Conservation (phyloP, 805 yeast genomes). For the Wickerhamomyces strasburgensis region DNA sequence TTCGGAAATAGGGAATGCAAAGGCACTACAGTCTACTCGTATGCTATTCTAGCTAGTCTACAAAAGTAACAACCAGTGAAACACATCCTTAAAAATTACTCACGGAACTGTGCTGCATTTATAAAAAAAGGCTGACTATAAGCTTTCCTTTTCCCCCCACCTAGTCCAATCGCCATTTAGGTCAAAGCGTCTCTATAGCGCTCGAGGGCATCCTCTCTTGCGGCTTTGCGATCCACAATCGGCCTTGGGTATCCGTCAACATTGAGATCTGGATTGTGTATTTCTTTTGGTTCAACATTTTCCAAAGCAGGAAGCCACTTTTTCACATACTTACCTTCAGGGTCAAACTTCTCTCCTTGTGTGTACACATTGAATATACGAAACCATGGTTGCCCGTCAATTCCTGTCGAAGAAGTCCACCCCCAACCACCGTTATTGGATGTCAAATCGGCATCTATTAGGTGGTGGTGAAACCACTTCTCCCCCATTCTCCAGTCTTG, state of each 20-base stretch:
- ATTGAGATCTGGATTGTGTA: constrained; percentile 26
- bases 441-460: constrained; percentile 49
- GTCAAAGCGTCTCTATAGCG: constrained; percentile 34
- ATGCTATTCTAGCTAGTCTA: too few species aligned
- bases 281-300: constrained; percentile 17
- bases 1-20: too few species aligned
- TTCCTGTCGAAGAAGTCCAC: constrained; percentile 46
- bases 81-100: too few species aligned
- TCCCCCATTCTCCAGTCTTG: constrained; percentile 56
- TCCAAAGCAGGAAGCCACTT: constrained; percentile 47
- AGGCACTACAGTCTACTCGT: too few species aligned
- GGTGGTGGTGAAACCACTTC: constrained; percentile 41
- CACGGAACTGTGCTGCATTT: too few species aligned
- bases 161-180: too few species aligned
- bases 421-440: constrained; percentile 60
- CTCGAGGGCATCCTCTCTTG: constrained; percentile 39
- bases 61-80: too few species aligned
- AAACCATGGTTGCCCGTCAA: constrained; percentile 54
- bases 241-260: constrained; percentile 38
- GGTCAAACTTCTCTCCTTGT: constrained; percentile 46
- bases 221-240: constrained; percentile 37
- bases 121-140: too few species aligned
- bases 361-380: constrained; percentile 48
- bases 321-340: constrained; percentile 40
- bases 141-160: too few species aligned